phyloP scores from a whole-genome alignment of 306 rosid genomes.

The Crataegus laevigata region DNA sequence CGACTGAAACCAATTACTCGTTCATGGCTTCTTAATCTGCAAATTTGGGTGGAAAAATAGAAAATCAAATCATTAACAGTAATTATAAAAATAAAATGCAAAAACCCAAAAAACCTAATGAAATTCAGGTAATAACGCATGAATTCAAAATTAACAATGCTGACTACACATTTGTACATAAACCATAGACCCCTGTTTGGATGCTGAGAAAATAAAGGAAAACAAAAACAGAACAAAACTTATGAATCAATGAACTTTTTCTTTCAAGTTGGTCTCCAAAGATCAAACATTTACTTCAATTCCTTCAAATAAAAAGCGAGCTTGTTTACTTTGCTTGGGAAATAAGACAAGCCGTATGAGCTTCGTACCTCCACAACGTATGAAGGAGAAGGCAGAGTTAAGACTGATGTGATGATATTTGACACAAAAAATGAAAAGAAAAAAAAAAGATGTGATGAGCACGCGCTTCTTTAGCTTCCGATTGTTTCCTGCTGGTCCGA shows the following conservation, averaged over 20 bases:
- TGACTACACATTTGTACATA: not conserved
- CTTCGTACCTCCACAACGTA: not conserved
- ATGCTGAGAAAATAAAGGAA: not conserved
- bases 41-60: constrained; percentile 1
- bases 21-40: constrained; percentile 26
- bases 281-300: not conserved
- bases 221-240: not conserved
- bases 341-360: not conserved
- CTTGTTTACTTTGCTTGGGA: constrained; percentile 11
- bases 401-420: not conserved
- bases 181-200: constrained; percentile 10
- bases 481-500: not conserved
- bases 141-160: not conserved
- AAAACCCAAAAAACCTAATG: constrained; percentile 15
- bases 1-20: not conserved
- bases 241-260: not conserved
- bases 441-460: not conserved
- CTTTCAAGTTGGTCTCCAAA: not conserved
- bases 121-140: not conserved
- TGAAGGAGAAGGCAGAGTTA: not conserved
- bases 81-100: not conserved
- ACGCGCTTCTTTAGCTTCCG: not conserved
- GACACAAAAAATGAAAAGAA: too few species aligned
- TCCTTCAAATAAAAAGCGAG: not conserved
- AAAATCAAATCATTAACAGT: not conserved